A percentile compares a stretch with the other conserved stretches of the same genome.
phyloP scores from a whole-genome alignment of 2,329 filamentous ascomycete genomes.

The Cladosporium oxysporum region DNA sequence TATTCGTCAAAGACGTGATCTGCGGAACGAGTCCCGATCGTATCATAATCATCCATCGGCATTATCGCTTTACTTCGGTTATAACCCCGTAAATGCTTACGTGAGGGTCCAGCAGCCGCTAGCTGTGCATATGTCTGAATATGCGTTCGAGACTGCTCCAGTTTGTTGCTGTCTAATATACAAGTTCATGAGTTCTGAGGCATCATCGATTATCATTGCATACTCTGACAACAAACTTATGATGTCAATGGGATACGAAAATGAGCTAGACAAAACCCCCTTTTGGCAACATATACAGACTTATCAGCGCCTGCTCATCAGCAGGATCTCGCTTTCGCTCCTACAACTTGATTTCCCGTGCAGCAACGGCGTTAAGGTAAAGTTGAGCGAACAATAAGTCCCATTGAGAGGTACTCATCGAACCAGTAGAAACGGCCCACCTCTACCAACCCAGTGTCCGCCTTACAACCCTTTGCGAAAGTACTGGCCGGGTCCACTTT shows the following conservation, averaged over 20 bases:
- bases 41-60: not conserved
- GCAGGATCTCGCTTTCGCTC: not conserved
- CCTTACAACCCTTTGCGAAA: not conserved
- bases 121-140: not conserved
- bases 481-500: too few relatives aligned
- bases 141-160: not conserved
- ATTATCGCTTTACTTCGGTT: not conserved
- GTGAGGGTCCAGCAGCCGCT: not conserved
- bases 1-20: not conserved
- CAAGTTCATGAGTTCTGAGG: too few relatives aligned
- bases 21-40: not conserved
- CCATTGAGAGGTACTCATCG: not conserved
- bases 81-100: not conserved
- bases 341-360: not conserved
- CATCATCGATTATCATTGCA: too few relatives aligned
- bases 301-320: not conserved
- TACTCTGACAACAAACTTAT: too few relatives aligned
- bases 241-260: too few relatives aligned
- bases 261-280: not conserved
- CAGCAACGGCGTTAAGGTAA: not conserved
- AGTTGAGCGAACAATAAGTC: not conserved
- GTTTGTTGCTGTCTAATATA: too few relatives aligned
- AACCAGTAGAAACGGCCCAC: not conserved
- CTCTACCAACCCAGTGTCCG: not conserved
- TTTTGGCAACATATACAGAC: not conserved